Conservation (phyloP, 441 rosid species). For the Brassica balearica region DNA sequence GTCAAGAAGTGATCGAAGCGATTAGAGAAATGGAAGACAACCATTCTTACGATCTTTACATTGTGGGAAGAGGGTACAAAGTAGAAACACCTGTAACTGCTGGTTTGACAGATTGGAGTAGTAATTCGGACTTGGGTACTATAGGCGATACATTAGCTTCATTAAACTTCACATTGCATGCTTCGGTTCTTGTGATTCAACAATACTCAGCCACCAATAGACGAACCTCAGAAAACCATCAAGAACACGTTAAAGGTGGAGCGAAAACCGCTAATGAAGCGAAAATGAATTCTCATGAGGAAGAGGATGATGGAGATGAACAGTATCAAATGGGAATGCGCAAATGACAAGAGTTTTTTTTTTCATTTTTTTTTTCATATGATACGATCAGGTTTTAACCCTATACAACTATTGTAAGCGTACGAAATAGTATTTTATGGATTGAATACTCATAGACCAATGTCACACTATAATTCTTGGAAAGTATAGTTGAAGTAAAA, state of each 20-base stretch:
- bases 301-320: slow-evolving; percentile 31
- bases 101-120: slow-evolving; percentile 42
- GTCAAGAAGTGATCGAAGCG: slow-evolving; percentile 41
- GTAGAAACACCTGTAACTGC: slow-evolving; percentile 31
- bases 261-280: neutral
- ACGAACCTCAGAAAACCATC: slow-evolving; percentile 5
- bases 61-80: slow-evolving; percentile 39
- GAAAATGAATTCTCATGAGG: slow-evolving; percentile 31
- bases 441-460: neutral
- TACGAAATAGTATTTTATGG: neutral
- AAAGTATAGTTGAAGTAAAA: neutral
- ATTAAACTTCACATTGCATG: slow-evolving; percentile 37
- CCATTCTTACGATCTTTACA: slow-evolving; percentile 42
- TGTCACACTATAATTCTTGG: neutral
- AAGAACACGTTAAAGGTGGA: slow-evolving; percentile 16
- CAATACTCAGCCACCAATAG: slow-evolving; percentile 32
- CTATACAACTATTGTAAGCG: neutral
- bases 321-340: slow-evolving; percentile 29
- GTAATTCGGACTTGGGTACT: slow-evolving; percentile 43
- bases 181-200: slow-evolving; percentile 51
- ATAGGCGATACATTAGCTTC: slow-evolving; percentile 43
- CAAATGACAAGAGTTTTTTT: slow-evolving; percentile 7
- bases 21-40: slow-evolving; percentile 38
- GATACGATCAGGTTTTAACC: neutral
- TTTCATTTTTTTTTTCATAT: neutral